Conservation (phyloP, 805 yeast species). For the Teunomyces barrocoloradensis region DNA sequence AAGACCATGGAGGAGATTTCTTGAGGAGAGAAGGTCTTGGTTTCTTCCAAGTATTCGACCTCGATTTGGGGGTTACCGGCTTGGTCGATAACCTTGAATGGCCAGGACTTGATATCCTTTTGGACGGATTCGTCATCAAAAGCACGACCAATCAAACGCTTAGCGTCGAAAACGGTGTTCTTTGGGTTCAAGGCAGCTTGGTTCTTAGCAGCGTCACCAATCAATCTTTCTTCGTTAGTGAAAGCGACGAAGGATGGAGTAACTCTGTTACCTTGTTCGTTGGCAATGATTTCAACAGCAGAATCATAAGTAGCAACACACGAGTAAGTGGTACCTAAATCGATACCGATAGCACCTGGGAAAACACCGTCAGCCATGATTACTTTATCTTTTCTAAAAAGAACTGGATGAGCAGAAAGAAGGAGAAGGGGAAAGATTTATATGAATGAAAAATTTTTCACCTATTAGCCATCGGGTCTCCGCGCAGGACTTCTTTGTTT, state of each 20-base stretch:
- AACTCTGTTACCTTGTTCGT: constrained; percentile 52
- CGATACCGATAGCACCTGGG: constrained; percentile 78
- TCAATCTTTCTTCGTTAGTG: constrained; percentile 48
- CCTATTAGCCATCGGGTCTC: constrained; percentile 7
- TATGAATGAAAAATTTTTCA: constrained; percentile 14
- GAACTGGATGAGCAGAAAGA: constrained; percentile 8
- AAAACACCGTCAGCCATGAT: constrained; percentile 97
- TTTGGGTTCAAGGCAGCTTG: constrained; percentile 51
- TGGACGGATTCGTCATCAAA: constrained; percentile 59
- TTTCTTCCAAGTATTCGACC: constrained; percentile 47
- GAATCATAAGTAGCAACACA: constrained; percentile 51
- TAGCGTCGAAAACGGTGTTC: constrained; percentile 50
- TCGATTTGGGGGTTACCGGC: constrained; percentile 47
- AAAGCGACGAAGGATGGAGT: constrained; percentile 51
- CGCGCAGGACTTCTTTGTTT: constrained; percentile 3
- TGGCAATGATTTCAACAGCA: constrained; percentile 50
- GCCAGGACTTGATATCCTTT: constrained; percentile 51
- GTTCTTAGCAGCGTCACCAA: constrained; percentile 52
- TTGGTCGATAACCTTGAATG: constrained; percentile 44
- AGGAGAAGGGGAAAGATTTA: constrained; percentile 7
- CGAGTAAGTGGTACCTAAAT: constrained; percentile 52
- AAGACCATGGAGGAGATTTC: constrained; percentile 50
- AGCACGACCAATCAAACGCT: constrained; percentile 60
- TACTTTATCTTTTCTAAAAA: constrained; percentile 9
- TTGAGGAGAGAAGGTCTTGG: constrained; percentile 48